Percentiles rank a stretch among this genome's conserved stretches.
These are phyloP conservation scores for Ilyonectria mors-panacis DNA, from an alignment of 2,329 filamentous ascomycete species.

Conservation along the genomic window DNA sequence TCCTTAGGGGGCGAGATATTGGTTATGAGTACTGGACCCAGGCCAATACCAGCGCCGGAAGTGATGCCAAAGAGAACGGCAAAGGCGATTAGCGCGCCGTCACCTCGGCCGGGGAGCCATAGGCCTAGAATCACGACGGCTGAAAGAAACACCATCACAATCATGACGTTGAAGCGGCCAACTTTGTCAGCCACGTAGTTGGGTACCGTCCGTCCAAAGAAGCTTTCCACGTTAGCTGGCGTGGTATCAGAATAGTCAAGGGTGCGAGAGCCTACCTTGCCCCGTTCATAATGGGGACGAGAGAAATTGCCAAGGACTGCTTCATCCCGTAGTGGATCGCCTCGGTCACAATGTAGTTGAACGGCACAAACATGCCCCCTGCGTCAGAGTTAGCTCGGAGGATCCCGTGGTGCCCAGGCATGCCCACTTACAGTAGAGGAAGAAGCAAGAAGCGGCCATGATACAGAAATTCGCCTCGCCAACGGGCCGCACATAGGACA, in stretches of 20 bases:
- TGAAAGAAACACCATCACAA: slow-evolving; percentile 28
- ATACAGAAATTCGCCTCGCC: slow-evolving; percentile 36
- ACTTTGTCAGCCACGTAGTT: slow-evolving; percentile 39
- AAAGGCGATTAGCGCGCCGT: slow-evolving; percentile 34
- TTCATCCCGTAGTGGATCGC: slow-evolving; percentile 37
- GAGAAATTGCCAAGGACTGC: slow-evolving; percentile 29
- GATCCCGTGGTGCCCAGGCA: neutral
- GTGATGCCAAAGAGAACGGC: slow-evolving; percentile 35
- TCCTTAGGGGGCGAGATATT: slow-evolving; percentile 33
- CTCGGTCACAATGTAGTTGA: slow-evolving; percentile 40
- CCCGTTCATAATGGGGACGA: slow-evolving; percentile 39
- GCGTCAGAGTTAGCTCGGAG: slow-evolving; percentile 12
- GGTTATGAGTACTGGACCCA: slow-evolving; percentile 30
- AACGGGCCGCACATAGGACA: slow-evolving; percentile 28
- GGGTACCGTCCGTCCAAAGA: slow-evolving; percentile 39
- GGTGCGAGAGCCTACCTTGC: slow-evolving; percentile 29
- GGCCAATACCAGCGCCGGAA: slow-evolving; percentile 35
- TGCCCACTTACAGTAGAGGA: slow-evolving; percentile 35
- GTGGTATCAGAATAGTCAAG: slow-evolving; percentile 4
- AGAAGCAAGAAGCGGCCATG: slow-evolving; percentile 32
- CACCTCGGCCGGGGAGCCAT: slow-evolving; percentile 32
- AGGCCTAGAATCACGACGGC: slow-evolving; percentile 28
- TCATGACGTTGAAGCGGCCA: slow-evolving; percentile 39
- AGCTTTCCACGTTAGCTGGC: slow-evolving; percentile 27
- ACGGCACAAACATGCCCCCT: slow-evolving; percentile 39